A percentile compares a stretch with the other conserved stretches of the same genome.
Conservation (phyloP, 2,329 filamentous ascomycete species). For the Penicillium aurantiogriseum region DNA sequence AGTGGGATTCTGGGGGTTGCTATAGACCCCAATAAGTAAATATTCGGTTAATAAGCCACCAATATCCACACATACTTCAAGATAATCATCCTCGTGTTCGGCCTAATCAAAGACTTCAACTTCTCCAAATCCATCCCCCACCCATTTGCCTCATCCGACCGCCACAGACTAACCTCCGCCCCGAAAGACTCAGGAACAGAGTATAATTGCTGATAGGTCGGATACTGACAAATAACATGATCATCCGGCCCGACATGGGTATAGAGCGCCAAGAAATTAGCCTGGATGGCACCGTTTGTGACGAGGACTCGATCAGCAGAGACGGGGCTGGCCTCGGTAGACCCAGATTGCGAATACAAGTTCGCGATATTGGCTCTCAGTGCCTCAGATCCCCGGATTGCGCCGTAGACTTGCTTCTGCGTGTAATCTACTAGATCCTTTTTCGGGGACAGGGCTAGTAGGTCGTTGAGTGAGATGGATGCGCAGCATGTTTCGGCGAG, state of each 20-base stretch:
- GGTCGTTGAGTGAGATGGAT: constrained; percentile 69
- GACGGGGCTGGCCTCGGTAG: constrained; percentile 34
- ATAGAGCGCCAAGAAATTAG: constrained; percentile 81
- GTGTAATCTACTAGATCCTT: constrained; percentile 29
- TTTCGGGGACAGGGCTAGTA: constrained; percentile 54
- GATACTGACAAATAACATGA: constrained; percentile 82
- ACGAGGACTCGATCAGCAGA: constrained; percentile 66
- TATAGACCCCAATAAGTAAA: constrained; percentile 2
- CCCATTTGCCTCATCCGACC: constrained; percentile 59
- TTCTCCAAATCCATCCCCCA: constrained; percentile 68
- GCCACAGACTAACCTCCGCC: constrained; percentile 75
- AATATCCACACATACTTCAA: constrained; percentile 48
- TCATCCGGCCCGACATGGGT: constrained; percentile 69
- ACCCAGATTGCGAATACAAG: constrained; percentile 44
- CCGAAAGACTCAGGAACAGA: constrained; percentile 71
- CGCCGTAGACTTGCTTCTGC: constrained; percentile 30
- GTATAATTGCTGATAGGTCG: constrained; percentile 84
- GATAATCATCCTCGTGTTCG: constrained; percentile 56
- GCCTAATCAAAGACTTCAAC: constrained; percentile 59
- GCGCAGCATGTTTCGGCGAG: constrained; percentile 77
- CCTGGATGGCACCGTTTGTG: constrained; percentile 75
- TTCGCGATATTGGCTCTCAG: constrained; percentile 33
- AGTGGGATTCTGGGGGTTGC: constrained; percentile 78
- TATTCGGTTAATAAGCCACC: neutral
- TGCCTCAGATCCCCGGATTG: constrained; percentile 24